Conservation (phyloP, 1,139 yeast species). For the Saccharomyces hybrid region DNA sequence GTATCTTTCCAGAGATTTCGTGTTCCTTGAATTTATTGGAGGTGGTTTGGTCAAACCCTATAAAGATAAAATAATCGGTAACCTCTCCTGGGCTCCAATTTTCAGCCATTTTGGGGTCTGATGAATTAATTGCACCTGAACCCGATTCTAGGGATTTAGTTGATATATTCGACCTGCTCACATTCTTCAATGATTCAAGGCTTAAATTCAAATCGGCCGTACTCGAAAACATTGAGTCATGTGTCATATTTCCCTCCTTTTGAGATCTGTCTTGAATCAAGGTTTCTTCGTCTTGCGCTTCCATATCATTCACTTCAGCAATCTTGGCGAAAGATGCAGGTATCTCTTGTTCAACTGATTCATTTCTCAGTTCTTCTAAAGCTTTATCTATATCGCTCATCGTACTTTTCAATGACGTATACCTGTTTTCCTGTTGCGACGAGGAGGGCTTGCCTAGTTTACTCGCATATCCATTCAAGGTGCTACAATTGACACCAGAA, state of each 20-base stretch:
- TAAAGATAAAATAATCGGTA: constrained; percentile 58
- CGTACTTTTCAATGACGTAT: constrained; percentile 44
- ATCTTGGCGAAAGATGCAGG: background rate
- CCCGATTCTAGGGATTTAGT: background rate
- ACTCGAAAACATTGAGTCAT: background rate
- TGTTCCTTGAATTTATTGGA: constrained; percentile 78
- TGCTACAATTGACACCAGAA: background rate
- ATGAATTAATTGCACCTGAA: background rate
- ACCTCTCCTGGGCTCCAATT: constrained; percentile 85
- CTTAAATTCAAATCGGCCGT: background rate
- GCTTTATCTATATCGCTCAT: constrained; percentile 82
- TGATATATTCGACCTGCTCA: background rate
- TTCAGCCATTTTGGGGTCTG: background rate
- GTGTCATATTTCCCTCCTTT: background rate
- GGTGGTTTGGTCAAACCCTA: constrained; percentile 65
- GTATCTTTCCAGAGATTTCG: constrained; percentile 77
- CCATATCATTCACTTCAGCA: background rate
- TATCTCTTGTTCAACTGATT: constrained; percentile 11
- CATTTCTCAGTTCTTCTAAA: constrained; percentile 56
- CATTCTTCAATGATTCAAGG: background rate
- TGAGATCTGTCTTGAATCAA: background rate
- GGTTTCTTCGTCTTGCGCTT: background rate
- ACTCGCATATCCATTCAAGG: constrained; percentile 4
- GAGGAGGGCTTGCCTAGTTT: background rate
- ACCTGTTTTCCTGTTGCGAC: constrained; percentile 3